A percentile compares a stretch with the other conserved stretches of the same genome.
Conservation (phyloP, 2,329 filamentous ascomycete genomes). For the Penicillium digitatum region DNA sequence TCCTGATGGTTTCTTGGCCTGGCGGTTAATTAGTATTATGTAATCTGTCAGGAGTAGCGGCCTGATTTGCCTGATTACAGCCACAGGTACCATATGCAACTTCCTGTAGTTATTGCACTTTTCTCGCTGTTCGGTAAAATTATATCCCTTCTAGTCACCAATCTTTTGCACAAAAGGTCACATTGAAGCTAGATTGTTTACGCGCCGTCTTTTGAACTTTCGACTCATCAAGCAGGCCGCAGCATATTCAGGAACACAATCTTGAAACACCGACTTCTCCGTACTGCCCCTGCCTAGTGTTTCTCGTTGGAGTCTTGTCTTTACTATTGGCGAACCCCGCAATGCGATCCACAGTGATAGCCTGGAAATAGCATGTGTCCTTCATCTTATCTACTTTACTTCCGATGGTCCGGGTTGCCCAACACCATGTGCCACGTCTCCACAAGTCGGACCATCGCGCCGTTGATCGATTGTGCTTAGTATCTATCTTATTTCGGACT, state of each 20-base stretch:
- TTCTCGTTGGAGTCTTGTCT: not conserved
- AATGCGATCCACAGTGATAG: not conserved
- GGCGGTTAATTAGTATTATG: too few relatives aligned
- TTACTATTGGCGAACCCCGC: not conserved
- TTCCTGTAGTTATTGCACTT: not conserved
- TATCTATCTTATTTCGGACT: not conserved
- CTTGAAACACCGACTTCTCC: not conserved
- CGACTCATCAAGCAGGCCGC: not conserved
- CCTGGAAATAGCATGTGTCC: slow-evolving; percentile 3
- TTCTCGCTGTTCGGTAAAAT: not conserved
- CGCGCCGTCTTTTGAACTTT: not conserved
- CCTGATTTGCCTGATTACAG: too few relatives aligned
- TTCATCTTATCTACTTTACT: slow-evolving; percentile 9
- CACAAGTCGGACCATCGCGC: not conserved
- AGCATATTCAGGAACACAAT: not conserved
- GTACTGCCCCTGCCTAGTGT: not conserved
- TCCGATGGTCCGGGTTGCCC: slow-evolving; percentile 4
- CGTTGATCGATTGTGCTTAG: not conserved
- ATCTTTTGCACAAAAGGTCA: not conserved
- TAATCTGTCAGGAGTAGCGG: too few relatives aligned
- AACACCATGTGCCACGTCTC: not conserved
- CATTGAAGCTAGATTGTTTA: not conserved
- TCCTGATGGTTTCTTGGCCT: too few relatives aligned
- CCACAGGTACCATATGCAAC: not conserved
- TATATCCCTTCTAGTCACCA: not conserved